Conservation (phyloP, 331 rosid genomes). For the Erythrophleum ivorense region DNA sequence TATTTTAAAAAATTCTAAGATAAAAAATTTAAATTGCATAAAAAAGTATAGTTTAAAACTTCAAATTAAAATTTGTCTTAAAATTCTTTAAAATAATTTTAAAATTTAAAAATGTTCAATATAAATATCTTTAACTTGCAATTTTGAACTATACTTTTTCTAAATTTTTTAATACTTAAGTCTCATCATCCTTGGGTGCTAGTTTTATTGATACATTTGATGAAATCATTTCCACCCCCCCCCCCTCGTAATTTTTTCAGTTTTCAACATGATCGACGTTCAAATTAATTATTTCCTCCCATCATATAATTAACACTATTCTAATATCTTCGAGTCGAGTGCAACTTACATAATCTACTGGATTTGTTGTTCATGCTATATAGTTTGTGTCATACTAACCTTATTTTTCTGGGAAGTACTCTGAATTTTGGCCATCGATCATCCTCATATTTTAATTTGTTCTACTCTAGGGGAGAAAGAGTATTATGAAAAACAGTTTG, state of each 20-base stretch:
- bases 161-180: no score
- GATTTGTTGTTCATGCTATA: background rate
- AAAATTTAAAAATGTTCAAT: no score
- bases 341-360: background rate
- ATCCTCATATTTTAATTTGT: background rate
- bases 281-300: background rate
- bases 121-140: no score
- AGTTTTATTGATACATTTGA: background rate
- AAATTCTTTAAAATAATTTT: no score
- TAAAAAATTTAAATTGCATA: no score
- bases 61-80: no score
- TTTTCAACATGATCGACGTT: background rate
- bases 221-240: background rate
- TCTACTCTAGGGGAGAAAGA: constrained; percentile 48
- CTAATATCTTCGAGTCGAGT: background rate
- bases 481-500: constrained; percentile 51
- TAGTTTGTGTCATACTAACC: background rate
- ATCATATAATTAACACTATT: no score
- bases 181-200: background rate
- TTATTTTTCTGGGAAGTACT: background rate
- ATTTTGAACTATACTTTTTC: no score
- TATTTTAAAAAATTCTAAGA: no score
- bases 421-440: background rate
- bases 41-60: no score
- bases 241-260: background rate